Percentiles rank a stretch among this genome's conserved stretches.
phyloP scores from a whole-genome alignment of 2,329 filamentous ascomycete genomes.

The Ceratocystis huliohia region DNA sequence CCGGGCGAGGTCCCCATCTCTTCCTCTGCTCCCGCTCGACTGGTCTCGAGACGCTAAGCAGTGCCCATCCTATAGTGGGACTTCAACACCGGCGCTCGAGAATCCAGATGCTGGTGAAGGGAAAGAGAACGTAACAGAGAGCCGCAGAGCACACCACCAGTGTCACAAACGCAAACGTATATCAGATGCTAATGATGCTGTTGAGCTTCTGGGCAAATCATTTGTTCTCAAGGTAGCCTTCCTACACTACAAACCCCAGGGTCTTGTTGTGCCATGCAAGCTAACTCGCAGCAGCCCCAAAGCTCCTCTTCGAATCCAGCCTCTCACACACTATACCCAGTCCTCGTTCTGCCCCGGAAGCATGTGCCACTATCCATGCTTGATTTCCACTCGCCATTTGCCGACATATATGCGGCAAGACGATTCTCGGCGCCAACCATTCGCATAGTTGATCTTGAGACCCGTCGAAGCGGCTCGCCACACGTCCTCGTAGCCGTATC shows the following conservation, averaged over 20 bases:
- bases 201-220: slow-evolving; percentile 15
- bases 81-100: slow-evolving; percentile 10
- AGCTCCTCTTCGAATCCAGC: slow-evolving; percentile 41
- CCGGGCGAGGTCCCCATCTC: slow-evolving; percentile 16
- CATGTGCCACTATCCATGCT: slow-evolving; percentile 48
- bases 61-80: slow-evolving; percentile 8
- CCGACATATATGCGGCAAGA: slow-evolving; percentile 37
- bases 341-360: slow-evolving; percentile 51
- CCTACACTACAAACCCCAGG: background rate
- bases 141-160: background rate
- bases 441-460: slow-evolving; percentile 50
- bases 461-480: slow-evolving; percentile 41
- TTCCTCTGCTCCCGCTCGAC: slow-evolving; percentile 14
- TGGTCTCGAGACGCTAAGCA: background rate
- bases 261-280: background rate
- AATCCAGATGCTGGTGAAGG: slow-evolving; percentile 5
- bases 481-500: slow-evolving; percentile 40
- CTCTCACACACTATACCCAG: slow-evolving; percentile 44
- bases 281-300: slow-evolving; percentile 35
- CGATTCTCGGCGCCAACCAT: slow-evolving; percentile 50
- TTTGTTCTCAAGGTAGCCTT: slow-evolving; percentile 14
- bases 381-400: slow-evolving; percentile 41
- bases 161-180: slow-evolving; percentile 18
- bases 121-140: slow-evolving; percentile 9
- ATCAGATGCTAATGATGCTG: slow-evolving; percentile 16